Evolutionary conservation across 106 monocot species (phyloP), one percentile per base, ranked within the genome.

Genomic region (Dactylorhiza incarnata): DNA sequence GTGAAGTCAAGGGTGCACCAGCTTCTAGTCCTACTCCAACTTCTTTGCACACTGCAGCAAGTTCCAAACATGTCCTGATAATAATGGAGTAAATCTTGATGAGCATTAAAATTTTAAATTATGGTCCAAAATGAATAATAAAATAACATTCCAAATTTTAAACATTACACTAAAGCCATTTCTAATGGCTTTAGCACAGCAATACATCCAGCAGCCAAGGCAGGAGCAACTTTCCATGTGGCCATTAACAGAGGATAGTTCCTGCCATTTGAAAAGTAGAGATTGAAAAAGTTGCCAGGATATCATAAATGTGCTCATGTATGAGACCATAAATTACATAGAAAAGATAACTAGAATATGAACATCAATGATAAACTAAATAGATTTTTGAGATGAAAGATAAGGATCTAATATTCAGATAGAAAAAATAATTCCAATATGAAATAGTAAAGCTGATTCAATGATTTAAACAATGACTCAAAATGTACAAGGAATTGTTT

Each of bases 161-260:
- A 47, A 44, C 87, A 86, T 86, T n/a, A 99, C 97, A 94, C 75
- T 43, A 94, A 99, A 59, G 87, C 76, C 78, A 94, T 61, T 79
- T 99, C 97, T 71, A 94, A 99, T 17, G 97, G 97, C 74, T 99
- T 99, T 72, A 99, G 78, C 14, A 99, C 75, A 81, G 97, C 91
- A 72, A 89, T 86, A 83, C 97, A 99, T 10, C 97, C 97, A 83
- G 97, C 97, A 86, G 97, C 97, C 78, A 99, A 84, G 29, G 91
- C 91, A 79, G 97, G 94, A 63, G 97, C 97, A 76, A 99, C 94
- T 77, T 99, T 99, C 97, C 97, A 99, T 80, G 86, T 73, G 67
- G 97, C 97, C 97, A 99, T 99, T 51, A 99, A 69, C 65, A 99
- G 86, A 52, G 97, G 97, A 88, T 99, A 99, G 68, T 99, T 99